Base-by-base conservation (phyloP, 441 rosid species). In the Melastoma candidum region DNA sequence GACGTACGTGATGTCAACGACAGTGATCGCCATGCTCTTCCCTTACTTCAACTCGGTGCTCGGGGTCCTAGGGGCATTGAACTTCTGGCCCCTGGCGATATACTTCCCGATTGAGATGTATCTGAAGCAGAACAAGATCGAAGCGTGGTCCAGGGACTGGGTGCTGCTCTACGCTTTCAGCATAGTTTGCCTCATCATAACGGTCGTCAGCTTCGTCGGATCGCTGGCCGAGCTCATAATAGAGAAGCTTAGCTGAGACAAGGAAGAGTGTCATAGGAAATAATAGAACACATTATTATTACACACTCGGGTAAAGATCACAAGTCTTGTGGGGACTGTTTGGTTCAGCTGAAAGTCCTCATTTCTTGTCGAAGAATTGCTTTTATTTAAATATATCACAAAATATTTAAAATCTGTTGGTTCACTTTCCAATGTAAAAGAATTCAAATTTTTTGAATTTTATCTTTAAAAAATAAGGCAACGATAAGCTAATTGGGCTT, bases 41-140 rank as follows among this genome's bases (percentile, higher is more conserved):
- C 66, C 66, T 7, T 62, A 62, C 45, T 62, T 62, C 66, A 62
- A 62, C 60, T 62, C 66, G 6, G 17, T 54, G 27, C 55, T 62
- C n/a, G 66, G 66, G 13, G 60, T 62, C 12, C 26, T 62, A 9
- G 66, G 66, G 22, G 59, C 66, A 3, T 22, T 62, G 48, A 62
- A 62, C 54, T 62, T 62, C 44, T 62, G 66, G 66, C 66, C 66
- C 12, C 22, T 62, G 44, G 49, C 59, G 2, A 62, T 62, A 29
- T 62, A 54, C 48, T 62, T 62, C 17, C 66, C 66, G 0, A 39
- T 62, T 11, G 66, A 62, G 47, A 62, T 62, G 66, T 48, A 48
- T 59, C 22, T 44, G 12, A 8, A 2, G 55, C 50, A 43, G 53
- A 54, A 44, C 10, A 54, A 62, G 17, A 48, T 48, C 27, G 7